Evolutionary conservation across 345 rosid species (phyloP).

Genomic region (Mallotus nudiflorus): DNA sequence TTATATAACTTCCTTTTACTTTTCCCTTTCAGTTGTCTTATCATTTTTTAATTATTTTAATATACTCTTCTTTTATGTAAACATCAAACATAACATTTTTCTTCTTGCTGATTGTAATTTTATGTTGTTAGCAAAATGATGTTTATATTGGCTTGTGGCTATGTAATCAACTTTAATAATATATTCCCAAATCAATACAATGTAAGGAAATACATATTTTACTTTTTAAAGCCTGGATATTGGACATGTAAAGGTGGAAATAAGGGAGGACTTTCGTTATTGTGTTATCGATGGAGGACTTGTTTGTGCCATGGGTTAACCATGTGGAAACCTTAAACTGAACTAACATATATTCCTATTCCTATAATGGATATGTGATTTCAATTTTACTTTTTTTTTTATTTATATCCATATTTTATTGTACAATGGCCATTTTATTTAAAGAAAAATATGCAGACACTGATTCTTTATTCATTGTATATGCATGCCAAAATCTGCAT

Average conservation of each 20-base stretch:
- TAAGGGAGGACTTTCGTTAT: too few relatives aligned
- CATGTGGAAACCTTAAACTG: too few relatives aligned
- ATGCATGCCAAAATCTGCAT: too few relatives aligned
- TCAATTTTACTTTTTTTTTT: too few relatives aligned
- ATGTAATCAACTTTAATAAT: conserved; percentile 80
- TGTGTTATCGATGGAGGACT: too few relatives aligned
- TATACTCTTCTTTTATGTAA: neutral
- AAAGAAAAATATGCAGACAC: too few relatives aligned
- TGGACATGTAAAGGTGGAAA: conserved; percentile 92
- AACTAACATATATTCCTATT: too few relatives aligned
- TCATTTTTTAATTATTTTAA: neutral
- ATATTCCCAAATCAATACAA: conserved; percentile 77
- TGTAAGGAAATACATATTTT: conserved; percentile 68
- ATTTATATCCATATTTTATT: too few relatives aligned
- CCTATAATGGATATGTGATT: too few relatives aligned
- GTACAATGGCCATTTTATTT: too few relatives aligned
- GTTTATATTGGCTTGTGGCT: conserved; percentile 67
- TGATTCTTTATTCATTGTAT: too few relatives aligned
- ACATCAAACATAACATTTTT: neutral
- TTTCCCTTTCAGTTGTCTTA: neutral
- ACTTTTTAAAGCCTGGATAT: conserved; percentile 73
- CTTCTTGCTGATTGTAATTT: neutral
- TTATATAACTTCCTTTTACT: neutral
- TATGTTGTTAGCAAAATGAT: conserved; percentile 59
- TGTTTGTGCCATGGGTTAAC: too few relatives aligned